These are phyloP conservation scores for Fusarium pininemorale DNA, from an alignment of 2,329 filamentous ascomycete genomes.

Conservation along the genomic window DNA sequence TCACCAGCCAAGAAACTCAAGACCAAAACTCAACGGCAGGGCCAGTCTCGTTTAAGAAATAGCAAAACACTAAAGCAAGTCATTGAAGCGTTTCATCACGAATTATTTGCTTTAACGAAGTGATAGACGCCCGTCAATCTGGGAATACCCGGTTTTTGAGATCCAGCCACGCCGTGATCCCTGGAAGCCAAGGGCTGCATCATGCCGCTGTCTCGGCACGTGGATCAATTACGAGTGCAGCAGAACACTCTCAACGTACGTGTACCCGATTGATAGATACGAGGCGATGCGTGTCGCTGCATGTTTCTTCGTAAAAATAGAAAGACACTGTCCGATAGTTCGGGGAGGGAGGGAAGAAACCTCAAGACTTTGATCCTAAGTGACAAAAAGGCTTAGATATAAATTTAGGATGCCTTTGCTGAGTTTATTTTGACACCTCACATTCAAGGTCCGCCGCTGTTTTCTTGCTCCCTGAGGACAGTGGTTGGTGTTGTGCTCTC, in stretches of 20 bases:
- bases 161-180: constrained; percentile 3
- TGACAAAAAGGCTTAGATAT: neutral
- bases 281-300: neutral
- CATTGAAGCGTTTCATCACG: constrained; percentile 2
- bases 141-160: neutral
- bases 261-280: neutral
- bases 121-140: neutral
- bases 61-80: constrained; percentile 4
- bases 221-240: neutral
- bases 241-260: neutral
- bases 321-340: neutral
- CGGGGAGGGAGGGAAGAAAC: neutral
- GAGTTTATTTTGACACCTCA: neutral
- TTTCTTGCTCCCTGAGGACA: neutral
- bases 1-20: neutral
- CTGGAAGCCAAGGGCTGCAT: neutral
- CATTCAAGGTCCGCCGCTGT: neutral
- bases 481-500: constrained; percentile 2
- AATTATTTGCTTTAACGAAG: constrained; percentile 2
- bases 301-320: neutral
- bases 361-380: neutral
- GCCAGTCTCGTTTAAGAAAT: neutral
- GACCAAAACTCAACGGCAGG: neutral
- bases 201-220: constrained; percentile 3
- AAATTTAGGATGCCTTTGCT: accelerated